Evolutionary conservation across 345 rosid genomes (phyloP), one percentile per base, ranked within the genome.

Genomic region (Populus nigra): DNA sequence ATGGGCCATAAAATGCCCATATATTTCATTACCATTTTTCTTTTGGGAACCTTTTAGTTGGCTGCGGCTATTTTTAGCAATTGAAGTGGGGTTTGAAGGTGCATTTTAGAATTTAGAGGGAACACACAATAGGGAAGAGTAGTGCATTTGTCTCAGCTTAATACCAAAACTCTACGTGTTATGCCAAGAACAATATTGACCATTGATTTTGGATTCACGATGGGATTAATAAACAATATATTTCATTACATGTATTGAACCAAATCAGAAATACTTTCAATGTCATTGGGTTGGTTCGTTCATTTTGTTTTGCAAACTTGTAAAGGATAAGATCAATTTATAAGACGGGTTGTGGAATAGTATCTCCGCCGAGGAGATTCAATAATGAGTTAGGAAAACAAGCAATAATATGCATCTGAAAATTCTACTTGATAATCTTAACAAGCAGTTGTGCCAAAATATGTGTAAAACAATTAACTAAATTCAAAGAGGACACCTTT

Each of bases 11-110:
- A 57, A 55, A n/a, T 73, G 76, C 67, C 17, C 25, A n/a, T 13
- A 3, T 17, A 20, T 23, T 66, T 33, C 36, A 11, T n/a, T 8
- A 0, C 15, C 23, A 13, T 35, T 68, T 23, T 66, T 77, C 36
- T 63, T 45, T 43, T 55, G 7, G n/a, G 8, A 20, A 20, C 12
- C 12, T 45, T 22, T 43, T 33, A 25, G 5, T 67, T 59, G 27
- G 7, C 27, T 23, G 10, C 43, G n/a, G 29, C 74, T 68, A 59
- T 36, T 36, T 65, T 78, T 78, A 78, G 76, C 63, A 39, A 68
- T 23, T 35, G 20, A 62, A 61, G 38, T 71, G 45, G 36, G 53
- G 45, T 68, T 69, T 71, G 25, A 25, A 62, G 47, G 22, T 71
- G 55, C 59, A 47, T 77, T 65, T 61, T 22, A 18, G 49, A n/a